These are phyloP conservation scores for Lichina pygmaea DNA, from an alignment of 495 filamentous ascomycete species.

Conservation along the genomic window DNA sequence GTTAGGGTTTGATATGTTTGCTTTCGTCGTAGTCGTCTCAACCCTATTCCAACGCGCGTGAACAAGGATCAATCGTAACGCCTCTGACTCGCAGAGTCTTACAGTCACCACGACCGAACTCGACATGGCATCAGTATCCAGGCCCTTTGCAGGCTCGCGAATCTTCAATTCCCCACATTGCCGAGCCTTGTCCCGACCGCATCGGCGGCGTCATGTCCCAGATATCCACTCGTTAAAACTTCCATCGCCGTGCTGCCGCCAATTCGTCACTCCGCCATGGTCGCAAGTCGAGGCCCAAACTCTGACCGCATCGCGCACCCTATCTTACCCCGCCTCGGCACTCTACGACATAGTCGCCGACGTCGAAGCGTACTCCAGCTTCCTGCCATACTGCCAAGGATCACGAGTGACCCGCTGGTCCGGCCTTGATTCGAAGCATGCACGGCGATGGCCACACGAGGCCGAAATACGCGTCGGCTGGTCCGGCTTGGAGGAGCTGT, in stretches of 20 bases:
- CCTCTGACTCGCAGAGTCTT: too few relatives aligned
- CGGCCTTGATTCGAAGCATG: constrained; percentile 15
- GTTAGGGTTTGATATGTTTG: too few relatives aligned
- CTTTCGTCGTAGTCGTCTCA: too few relatives aligned
- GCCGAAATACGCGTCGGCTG: constrained; percentile 68
- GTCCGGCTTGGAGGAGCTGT: constrained; percentile 54
- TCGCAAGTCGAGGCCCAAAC: constrained; percentile 15
- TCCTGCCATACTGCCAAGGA: constrained; percentile 62
- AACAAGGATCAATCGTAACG: too few relatives aligned
- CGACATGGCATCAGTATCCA: too few relatives aligned
- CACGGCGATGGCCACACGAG: constrained; percentile 33
- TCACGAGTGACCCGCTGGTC: constrained; percentile 39
- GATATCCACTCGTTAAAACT: too few relatives aligned
- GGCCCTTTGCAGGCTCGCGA: too few relatives aligned
- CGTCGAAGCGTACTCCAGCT: constrained; percentile 49
- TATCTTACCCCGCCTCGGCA: constrained; percentile 41
- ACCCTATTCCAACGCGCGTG: too few relatives aligned
- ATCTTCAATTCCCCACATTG: too few relatives aligned
- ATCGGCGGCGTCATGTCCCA: too few relatives aligned
- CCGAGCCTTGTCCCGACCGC: too few relatives aligned
- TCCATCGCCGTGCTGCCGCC: constrained; percentile 1
- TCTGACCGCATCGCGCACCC: constrained; percentile 46
- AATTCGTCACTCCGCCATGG: constrained; percentile 10
- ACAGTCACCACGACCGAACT: too few relatives aligned
- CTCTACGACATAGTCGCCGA: constrained; percentile 70